These are phyloP conservation scores for Venturia oleaginea DNA, from an alignment of 2,329 filamentous ascomycete genomes.

Conservation along the genomic window DNA sequence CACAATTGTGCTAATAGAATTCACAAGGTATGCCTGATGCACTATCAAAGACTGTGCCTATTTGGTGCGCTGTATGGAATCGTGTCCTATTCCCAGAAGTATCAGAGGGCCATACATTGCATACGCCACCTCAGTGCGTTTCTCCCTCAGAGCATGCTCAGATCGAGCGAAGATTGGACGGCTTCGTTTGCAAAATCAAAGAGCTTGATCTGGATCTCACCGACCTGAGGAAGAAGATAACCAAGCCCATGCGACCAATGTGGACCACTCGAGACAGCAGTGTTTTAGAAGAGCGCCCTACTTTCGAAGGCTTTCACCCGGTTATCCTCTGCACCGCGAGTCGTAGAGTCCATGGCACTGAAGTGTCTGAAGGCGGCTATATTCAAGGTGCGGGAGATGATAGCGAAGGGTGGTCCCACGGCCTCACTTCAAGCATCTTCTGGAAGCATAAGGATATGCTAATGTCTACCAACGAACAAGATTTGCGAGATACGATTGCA, in stretches of 20 bases:
- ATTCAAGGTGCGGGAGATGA: constrained; percentile 94
- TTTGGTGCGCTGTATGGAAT: constrained; percentile 89
- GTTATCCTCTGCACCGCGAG: constrained; percentile 84
- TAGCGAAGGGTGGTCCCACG: constrained; percentile 82
- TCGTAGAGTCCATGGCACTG: constrained; percentile 57
- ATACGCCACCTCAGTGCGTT: constrained; percentile 64
- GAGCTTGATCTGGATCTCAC: constrained; percentile 53
- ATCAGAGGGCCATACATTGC: constrained; percentile 43
- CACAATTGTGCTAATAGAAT: constrained; percentile 11
- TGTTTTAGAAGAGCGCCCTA: constrained; percentile 21
- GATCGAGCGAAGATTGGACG: constrained; percentile 55
- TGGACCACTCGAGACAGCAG: constrained; percentile 67
- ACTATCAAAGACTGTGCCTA: constrained; percentile 83
- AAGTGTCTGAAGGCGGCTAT: constrained; percentile 65
- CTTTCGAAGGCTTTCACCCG: constrained; percentile 53
- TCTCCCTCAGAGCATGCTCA: constrained; percentile 70
- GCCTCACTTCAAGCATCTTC: constrained; percentile 69
- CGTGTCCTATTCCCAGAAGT: constrained; percentile 59
- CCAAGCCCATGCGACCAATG: constrained; percentile 64
- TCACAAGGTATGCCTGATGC: constrained; percentile 77
- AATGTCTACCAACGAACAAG: constrained; percentile 54
- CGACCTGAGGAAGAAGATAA: constrained; percentile 46
- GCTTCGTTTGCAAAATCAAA: constrained; percentile 43
- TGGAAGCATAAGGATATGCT: constrained; percentile 61
- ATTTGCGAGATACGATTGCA: constrained; percentile 47